These are phyloP conservation scores for Orbilia javanica DNA, from an alignment of 2,329 filamentous ascomycete genomes.

Conservation along the genomic window DNA sequence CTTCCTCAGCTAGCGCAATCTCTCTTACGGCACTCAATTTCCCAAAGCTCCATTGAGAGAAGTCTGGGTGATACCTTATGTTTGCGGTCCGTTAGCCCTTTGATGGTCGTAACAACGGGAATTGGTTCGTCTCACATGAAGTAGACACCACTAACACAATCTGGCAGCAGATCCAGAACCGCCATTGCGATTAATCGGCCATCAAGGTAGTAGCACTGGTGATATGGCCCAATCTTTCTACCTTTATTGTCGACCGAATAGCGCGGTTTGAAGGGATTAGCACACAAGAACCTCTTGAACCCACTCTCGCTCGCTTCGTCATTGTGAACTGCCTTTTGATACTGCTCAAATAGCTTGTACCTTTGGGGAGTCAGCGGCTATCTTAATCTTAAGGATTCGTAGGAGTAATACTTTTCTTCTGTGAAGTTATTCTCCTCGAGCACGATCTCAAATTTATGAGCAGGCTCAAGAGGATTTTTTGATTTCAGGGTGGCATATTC, in stretches of 20 bases:
- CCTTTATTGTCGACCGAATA: constrained; percentile 68
- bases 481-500: constrained; percentile 69
- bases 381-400: background rate
- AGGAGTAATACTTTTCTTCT: constrained; percentile 75
- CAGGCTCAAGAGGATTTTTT: constrained; percentile 73
- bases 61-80: constrained; percentile 74
- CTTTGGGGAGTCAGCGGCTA: constrained; percentile 40
- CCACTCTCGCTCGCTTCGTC: constrained; percentile 74
- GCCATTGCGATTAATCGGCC: constrained; percentile 80
- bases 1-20: constrained; percentile 77
- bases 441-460: constrained; percentile 76
- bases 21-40: constrained; percentile 82
- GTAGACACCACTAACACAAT: constrained; percentile 84
- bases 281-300: constrained; percentile 80
- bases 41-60: constrained; percentile 77
- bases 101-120: background rate
- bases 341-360: constrained; percentile 76
- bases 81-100: background rate
- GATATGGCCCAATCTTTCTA: constrained; percentile 77
- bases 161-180: constrained; percentile 80
- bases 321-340: constrained; percentile 79
- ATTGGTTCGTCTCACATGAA: constrained; percentile 71
- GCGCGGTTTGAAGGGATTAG: constrained; percentile 72
- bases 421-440: constrained; percentile 79
- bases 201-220: constrained; percentile 85